Evolutionary conservation across 2,329 filamentous ascomycete species (phyloP), one percentile per base, ranked within the genome.

Genomic region (Tothia fuscella): DNA sequence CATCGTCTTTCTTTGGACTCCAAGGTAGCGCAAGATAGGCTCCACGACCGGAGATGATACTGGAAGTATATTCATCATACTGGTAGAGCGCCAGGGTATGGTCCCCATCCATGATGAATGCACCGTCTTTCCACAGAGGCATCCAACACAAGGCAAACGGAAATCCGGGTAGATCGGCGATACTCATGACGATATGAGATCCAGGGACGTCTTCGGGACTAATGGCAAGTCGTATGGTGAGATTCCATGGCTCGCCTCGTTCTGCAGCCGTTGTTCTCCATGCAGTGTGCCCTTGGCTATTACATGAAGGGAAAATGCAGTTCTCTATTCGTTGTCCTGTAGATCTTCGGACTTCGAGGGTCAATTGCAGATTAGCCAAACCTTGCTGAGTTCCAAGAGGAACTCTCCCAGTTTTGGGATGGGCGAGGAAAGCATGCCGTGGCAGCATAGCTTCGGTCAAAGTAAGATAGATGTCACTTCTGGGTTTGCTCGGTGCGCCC

Each of bases 391-490:
- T 72, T 22, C 83, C 71, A 1, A 89, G 66, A 2, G 81, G 78
- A 9, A 89, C 79, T 47, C 82, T 83, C n/a, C 85, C 86, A 25
- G 82, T 79, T 52, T 93, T 85, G 0, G 78, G 76, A 53, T 82
- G 78, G 6, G 76, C 73, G 17, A 81, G 61, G 30, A 74, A 65
- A 9, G 74, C 72, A 48, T 76, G 72, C 44, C 78, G 78, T 14
- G 81, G 79, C 19, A 98, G 67, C n/a, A 79, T 70, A 0, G 86
- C 83, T 48, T 86, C 79, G 44, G 78, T 77, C 36, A 98, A 62
- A 0, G 87, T 95, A 33, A 98, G 62, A 56, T 98, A 98, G 38
- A 98, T 96, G 58, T 98, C 93, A 9, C 87, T 95, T 52, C 93
- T 73, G 13, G 82, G 72, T 56, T 86, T 88, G 0, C 82, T 87